Evolutionary conservation across 2,329 filamentous ascomycete species (phyloP).

Genomic region (Penicillium sp.): DNA sequence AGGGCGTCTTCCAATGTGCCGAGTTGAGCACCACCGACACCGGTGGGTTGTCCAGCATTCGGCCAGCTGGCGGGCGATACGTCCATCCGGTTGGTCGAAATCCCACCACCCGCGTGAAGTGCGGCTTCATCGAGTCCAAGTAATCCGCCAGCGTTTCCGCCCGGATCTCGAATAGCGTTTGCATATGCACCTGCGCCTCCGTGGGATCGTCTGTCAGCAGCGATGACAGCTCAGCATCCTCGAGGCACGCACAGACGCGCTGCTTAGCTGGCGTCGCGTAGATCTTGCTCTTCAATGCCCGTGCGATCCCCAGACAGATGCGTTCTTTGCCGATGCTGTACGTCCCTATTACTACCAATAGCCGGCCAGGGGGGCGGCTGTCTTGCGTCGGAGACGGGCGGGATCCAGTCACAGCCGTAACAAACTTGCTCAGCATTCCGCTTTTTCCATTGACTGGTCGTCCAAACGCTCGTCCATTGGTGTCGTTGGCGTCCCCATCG

Average conservation of each 20-base stretch:
- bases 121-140: slow-evolving; percentile 64
- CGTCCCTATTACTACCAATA: slow-evolving; percentile 87
- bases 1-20: no score
- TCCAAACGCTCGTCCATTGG: no score
- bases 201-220: slow-evolving; percentile 70
- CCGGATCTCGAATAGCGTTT: slow-evolving; percentile 85
- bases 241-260: slow-evolving; percentile 72
- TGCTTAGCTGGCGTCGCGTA: slow-evolving; percentile 77
- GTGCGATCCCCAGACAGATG: slow-evolving; percentile 84
- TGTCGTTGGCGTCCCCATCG: no score
- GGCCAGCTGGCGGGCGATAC: slow-evolving; percentile 63
- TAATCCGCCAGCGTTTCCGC: slow-evolving; percentile 86
- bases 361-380: slow-evolving; percentile 44
- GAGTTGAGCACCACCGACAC: no score
- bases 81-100: slow-evolving; percentile 93
- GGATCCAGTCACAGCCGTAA: slow-evolving; percentile 44
- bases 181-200: slow-evolving; percentile 95
- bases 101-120: slow-evolving; percentile 81
- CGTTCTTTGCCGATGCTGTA: slow-evolving; percentile 98
- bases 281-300: slow-evolving; percentile 76
- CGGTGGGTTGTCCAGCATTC: slow-evolving; percentile 53
- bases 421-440: slow-evolving; percentile 55
- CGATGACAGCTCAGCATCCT: slow-evolving; percentile 69
- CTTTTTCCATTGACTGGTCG: slow-evolving; percentile 47
- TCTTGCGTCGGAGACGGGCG: no score